A percentile compares a stretch with the other conserved stretches of the same genome.
Conservation (phyloP, 2,329 filamentous ascomycete genomes). For the Thyridium curvatum region DNA sequence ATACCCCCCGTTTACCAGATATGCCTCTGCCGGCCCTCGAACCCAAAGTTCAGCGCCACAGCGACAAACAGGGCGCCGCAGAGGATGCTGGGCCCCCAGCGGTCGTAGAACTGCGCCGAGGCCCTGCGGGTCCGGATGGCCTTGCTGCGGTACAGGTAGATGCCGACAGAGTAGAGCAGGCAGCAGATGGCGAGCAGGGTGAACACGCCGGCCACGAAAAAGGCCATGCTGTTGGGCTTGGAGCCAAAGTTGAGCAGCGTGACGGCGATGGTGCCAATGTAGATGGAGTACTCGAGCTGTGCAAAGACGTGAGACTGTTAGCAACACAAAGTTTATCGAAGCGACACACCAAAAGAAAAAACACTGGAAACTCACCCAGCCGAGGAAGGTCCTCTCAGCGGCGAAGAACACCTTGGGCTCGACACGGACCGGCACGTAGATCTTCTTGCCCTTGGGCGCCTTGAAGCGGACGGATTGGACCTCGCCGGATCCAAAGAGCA, state of each 20-base stretch:
- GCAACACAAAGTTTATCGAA: background rate
- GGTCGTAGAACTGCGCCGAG: constrained; percentile 82
- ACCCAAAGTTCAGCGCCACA: constrained; percentile 72
- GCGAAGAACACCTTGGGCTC: constrained; percentile 98
- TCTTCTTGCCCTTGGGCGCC: constrained; percentile 79
- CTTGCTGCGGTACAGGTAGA: constrained; percentile 83
- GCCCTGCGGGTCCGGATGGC: constrained; percentile 78
- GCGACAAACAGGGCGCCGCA: constrained; percentile 69
- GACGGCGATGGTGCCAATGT: constrained; percentile 81
- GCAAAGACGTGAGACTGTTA: constrained; percentile 13
- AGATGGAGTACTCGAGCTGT: constrained; percentile 90
- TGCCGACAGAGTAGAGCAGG: constrained; percentile 74
- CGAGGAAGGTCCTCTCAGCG: constrained; percentile 89
- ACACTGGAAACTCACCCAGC: constrained; percentile 59
- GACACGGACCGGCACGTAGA: constrained; percentile 91
- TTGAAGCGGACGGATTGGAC: constrained; percentile 57
- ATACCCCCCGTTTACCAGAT: constrained; percentile 36
- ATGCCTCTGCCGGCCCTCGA: constrained; percentile 59
- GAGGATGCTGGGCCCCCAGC: constrained; percentile 73
- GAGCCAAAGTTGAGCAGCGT: constrained; percentile 76
- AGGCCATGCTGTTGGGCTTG: constrained; percentile 49
- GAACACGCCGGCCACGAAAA: constrained; percentile 70
- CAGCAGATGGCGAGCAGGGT: constrained; percentile 72
- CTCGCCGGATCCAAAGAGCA: constrained; percentile 48
- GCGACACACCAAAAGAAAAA: constrained; percentile 2